Base-by-base conservation (phyloP, 352 stramenopile species). In the Albugo laibachii region DNA sequence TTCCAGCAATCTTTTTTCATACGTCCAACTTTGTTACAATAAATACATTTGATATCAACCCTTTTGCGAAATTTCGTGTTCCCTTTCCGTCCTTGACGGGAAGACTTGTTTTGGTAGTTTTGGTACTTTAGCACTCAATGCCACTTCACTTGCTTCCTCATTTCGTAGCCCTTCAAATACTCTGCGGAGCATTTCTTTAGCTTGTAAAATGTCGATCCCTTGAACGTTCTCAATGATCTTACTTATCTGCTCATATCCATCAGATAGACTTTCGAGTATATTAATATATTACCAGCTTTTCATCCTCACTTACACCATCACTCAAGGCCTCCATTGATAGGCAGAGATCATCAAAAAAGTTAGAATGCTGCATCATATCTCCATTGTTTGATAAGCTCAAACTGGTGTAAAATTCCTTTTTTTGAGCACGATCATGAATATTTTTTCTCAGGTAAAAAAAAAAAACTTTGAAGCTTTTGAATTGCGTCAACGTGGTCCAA, bases 171-270 rank as follows among this genome's bases (percentile, higher is more conserved):
- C 50, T 20, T 63, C 49, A 31, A 54, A 47, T 14, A 53, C 41
- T 50, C 58, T 55, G 0, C 59, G 42, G 3, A 55, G 48, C 45
- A 58, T 65, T 36, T 65, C 58, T 39, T 59, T 59, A 0, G 56
- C 50, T 4, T 57, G 48, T 3, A 55, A 52, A 1, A 63, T 27
- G 13, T 36, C 36, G 6, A 49, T 10, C 38, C 8, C 48, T 15
- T 48, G 45, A 2, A 36, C 38, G 50, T 58, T 61, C 44, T 64
- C 57, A 35, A 47, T 50, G 19, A 53, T 56, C n/a, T 56, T 56
- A 0, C 56, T 36, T 48, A 61, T 61, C 2, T 21, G 39, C 6
- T 57, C 50, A 19, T 55, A 57, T 20, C 57, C 49, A 20, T 34
- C 16, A 1, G 53, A 36, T 4, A 59, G 36, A n/a, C 48, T 59